These are phyloP conservation scores for Penicillium griseofulvum DNA, from an alignment of 2,329 filamentous ascomycete species.

Conservation along the genomic window DNA sequence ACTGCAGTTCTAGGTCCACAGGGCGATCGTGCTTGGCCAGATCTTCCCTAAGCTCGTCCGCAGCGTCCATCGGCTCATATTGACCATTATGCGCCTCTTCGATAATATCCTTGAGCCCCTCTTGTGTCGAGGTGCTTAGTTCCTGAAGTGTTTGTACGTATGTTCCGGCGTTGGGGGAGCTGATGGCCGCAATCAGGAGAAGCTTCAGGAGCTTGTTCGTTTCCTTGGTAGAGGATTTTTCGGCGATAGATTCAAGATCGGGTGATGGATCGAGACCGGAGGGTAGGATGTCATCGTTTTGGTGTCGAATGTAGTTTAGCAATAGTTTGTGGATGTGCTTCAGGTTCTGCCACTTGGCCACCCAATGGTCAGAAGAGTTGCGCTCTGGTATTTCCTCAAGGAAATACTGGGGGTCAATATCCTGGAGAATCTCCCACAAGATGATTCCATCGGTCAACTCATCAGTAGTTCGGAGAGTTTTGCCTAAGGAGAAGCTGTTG, in stretches of 20 bases:
- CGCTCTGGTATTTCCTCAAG: conserved; percentile 48
- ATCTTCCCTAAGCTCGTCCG: conserved; percentile 39
- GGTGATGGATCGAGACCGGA: conserved; percentile 43
- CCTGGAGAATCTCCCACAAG: conserved; percentile 49
- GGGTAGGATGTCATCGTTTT: conserved; percentile 45
- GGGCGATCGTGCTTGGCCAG: conserved; percentile 33
- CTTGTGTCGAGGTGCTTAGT: conserved; percentile 44
- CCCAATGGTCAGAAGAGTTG: conserved; percentile 46
- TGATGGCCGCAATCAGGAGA: conserved; percentile 61
- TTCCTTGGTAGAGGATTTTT: conserved; percentile 44
- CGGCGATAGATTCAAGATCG: conserved; percentile 48
- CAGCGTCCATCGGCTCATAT: conserved; percentile 36
- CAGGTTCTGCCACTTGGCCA: conserved; percentile 50
- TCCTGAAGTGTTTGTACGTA: conserved; percentile 53
- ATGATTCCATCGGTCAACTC: conserved; percentile 47
- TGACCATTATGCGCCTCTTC: conserved; percentile 46
- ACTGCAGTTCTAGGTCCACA: conserved; percentile 47
- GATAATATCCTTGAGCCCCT: conserved; percentile 48
- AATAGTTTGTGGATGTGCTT: conserved; percentile 49
- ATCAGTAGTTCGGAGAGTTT: conserved; percentile 40
- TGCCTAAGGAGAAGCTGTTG: conserved; percentile 46
- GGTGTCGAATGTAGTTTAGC: conserved; percentile 45
- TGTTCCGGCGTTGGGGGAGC: conserved; percentile 55
- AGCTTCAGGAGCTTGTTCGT: conserved; percentile 59
- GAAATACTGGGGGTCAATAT: conserved; percentile 50